Evolutionary conservation across 2,329 filamentous ascomycete genomes (phyloP).

Genomic region (Sordariomycetes sp.): DNA sequence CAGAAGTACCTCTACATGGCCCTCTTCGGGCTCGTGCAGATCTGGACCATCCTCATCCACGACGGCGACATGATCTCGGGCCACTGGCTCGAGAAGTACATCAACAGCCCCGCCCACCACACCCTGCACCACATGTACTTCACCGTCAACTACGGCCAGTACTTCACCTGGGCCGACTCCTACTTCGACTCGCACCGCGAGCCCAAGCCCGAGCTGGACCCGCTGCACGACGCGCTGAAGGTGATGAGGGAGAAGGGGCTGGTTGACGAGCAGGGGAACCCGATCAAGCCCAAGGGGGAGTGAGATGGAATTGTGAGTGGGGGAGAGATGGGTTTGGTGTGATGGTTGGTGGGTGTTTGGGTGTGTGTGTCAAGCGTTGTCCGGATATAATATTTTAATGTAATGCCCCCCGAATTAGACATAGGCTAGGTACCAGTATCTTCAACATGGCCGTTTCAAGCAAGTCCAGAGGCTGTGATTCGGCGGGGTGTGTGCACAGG

Average conservation of each 20-base stretch:
- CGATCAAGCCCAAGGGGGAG: constrained; percentile 19
- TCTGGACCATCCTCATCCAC: constrained; percentile 39
- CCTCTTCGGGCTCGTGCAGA: constrained; percentile 31
- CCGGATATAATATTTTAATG: too few species aligned
- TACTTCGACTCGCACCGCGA: constrained; percentile 31
- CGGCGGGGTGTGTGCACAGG: too few species aligned
- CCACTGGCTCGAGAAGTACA: constrained; percentile 32
- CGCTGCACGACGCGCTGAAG: constrained; percentile 29
- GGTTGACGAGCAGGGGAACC: constrained; percentile 30
- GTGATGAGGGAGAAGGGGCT: constrained; percentile 33
- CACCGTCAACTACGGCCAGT: constrained; percentile 37
- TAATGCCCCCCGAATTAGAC: too few species aligned
- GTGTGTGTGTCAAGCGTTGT: too few species aligned
- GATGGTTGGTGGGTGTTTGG: too few species aligned
- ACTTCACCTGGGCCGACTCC: constrained; percentile 34
- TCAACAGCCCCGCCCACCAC: constrained; percentile 37
- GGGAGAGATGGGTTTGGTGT: neutral
- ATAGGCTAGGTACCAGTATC: too few species aligned
- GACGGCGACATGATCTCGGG: constrained; percentile 37
- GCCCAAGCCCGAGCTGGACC: constrained; percentile 30
- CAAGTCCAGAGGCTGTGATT: too few species aligned
- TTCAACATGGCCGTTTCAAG: too few species aligned
- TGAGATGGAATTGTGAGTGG: neutral
- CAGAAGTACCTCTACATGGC: constrained; percentile 32
- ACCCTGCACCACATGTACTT: constrained; percentile 39